Evolutionary conservation across 768 basidiomycete genomes (phyloP), one percentile per base, ranked within the genome.

Genomic region (Lactarius sp.): DNA sequence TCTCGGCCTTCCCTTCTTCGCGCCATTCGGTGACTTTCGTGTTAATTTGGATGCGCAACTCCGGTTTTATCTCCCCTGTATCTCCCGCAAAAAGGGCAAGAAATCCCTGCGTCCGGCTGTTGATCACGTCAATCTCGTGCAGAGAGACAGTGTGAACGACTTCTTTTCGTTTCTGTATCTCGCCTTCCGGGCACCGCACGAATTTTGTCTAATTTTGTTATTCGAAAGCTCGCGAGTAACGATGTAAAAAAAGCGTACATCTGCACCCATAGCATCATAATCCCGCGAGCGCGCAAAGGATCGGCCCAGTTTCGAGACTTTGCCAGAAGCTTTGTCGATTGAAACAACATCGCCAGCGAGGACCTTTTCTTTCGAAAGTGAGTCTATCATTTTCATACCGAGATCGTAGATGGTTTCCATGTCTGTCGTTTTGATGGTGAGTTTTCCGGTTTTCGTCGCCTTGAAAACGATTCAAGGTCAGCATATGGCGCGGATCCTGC

Each of bases 351-450:
- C 97, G 31, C 97, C 97, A 0, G 88, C 88, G 6, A 94, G 81
- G 6, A 98, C 94, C 71, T 98, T 98, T 78, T 98, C 97, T 76
- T 98, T 97, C 44, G 93, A 90, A 34, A 99, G 77, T 4, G 94
- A 88, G 69, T 99, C 97, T 54, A 99, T 98, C 97, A 99, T 98
- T 82, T 98, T 99, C 55, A 88, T 92, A 12, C 97, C 97, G 36
- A 98, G 82, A 76, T 99, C 97, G 73, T 99, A 99, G 37, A 99
- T 89, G 5, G 97, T 98, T 78, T 98, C 97, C 97, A 99, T 98
- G 74, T 98, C 96, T 2, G 94, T 97, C 14, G 94, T 96, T 76
- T 98, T 98, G 70, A 99, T 90, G 0, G 97, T 98, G 64, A 98
- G 75, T 73, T 97, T 95, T 3, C 96, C 97, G 2, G 97, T 98